Base-by-base conservation (phyloP, 352 stramenopile genomes). In the Lagenidium giganteum region DNA sequence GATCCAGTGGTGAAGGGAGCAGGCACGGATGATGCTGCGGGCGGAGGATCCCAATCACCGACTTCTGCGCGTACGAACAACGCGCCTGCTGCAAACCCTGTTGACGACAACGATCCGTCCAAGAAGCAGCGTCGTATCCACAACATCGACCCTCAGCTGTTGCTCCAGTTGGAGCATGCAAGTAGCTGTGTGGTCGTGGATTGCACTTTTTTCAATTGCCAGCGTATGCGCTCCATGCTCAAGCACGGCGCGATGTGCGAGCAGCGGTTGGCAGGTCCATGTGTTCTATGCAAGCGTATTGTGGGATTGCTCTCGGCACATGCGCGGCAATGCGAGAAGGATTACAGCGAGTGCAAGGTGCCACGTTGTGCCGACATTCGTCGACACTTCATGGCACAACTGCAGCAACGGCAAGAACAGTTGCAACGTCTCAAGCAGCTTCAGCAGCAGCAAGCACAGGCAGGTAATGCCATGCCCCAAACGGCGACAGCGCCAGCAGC, bases 111-210 rank as follows among this genome's bases (percentile, higher is more conserved):
- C 13, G 87, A 97, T 23, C 83, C 96, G 43, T 77, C 73, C 38
- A 97, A 97, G 64, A 96, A 98, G 57, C 70, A 81, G 34, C 66
- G 84, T 32, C 77, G 83, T 26, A 93, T 89, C 34, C 71, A 95
- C 59, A 87, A 93, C 47, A 87, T 96, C 21, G 83, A 95, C 38
- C 71, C 89, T 14, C 74, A 94, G 54, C 61, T 95, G 26, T 49
- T 96, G 34, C 45, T 91, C 16, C 85, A 96, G 48, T 50, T 93
- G 20, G 82, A 93, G 40, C 82, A 93, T 52, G 79, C 82, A 12
- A 93, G 82, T 51, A 72, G 64, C 28, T 93, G 82, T 44, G 71
- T 70, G 6, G 41, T 76, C 3, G 46, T 66, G 0, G 81, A 90
- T 25, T 95, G 81, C 45, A 70, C 76, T 11, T 91, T 89, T 35